phyloP scores from a whole-genome alignment of 345 rosid species.

The Eucalyptus sp. region DNA sequence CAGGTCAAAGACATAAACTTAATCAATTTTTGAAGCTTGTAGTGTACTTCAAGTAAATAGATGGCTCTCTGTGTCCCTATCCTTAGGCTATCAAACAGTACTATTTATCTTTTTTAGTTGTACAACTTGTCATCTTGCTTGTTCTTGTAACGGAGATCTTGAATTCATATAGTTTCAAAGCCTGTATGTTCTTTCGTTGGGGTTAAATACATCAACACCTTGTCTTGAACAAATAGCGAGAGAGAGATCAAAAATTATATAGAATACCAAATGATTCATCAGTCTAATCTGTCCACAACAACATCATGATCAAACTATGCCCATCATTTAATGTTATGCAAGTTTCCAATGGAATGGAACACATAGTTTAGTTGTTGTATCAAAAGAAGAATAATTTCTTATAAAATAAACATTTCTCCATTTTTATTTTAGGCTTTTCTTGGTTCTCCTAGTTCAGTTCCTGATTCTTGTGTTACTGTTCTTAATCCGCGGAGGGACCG shows the following conservation, averaged over 20 bases:
- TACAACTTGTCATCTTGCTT: neutral
- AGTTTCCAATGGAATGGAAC: no score
- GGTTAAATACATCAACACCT: neutral
- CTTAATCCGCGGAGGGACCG: rapidly evolving
- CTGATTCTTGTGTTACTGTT: no score
- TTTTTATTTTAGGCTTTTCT: neutral
- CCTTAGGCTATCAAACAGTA: neutral
- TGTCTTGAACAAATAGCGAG: neutral
- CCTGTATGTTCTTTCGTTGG: neutral
- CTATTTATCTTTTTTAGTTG: neutral
- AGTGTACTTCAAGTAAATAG: neutral
- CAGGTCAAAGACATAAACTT: neutral
- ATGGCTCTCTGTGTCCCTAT: neutral
- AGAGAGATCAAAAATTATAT: neutral
- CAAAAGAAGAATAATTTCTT: no score
- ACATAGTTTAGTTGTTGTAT: no score
- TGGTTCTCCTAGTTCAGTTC: neutral
- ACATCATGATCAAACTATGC: neutral
- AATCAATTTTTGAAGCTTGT: neutral
- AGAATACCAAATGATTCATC: neutral
- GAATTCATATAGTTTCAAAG: neutral
- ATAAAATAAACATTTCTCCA: neutral
- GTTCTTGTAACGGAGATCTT: neutral
- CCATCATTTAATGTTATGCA: neutral
- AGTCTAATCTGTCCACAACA: neutral